Percentiles rank a stretch among this genome's conserved stretches.
These are phyloP conservation scores for Backusella tuberculispora DNA, from an alignment of 192 early-diverging fungal species.

Conservation along the genomic window DNA sequence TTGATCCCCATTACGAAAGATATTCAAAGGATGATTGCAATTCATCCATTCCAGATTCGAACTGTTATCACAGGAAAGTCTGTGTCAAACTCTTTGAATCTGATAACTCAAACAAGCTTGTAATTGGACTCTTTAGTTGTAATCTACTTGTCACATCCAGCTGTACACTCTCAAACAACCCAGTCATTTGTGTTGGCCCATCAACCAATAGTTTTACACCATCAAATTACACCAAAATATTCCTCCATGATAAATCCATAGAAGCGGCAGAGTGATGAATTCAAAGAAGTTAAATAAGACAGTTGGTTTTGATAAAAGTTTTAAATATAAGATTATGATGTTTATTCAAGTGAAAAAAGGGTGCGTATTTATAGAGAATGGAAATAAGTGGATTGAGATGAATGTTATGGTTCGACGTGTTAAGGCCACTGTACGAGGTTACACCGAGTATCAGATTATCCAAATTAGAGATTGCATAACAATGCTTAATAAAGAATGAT, in stretches of 20 bases:
- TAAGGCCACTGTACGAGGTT: no score
- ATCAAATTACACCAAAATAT: not conserved
- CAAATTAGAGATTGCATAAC: no score
- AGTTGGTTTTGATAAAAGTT: no score
- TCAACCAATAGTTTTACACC: slow-evolving; percentile 9
- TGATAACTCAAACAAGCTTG: slow-evolving; percentile 6
- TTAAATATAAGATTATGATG: no score
- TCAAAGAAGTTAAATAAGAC: no score
- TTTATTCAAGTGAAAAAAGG: no score
- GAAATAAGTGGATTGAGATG: no score
- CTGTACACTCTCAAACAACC: slow-evolving; percentile 11
- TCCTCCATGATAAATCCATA: slow-evolving; percentile 12
- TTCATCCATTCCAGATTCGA: slow-evolving; percentile 10
- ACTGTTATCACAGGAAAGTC: not conserved
- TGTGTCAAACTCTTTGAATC: slow-evolving; percentile 6
- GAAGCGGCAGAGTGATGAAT: no score
- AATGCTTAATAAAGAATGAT: no score
- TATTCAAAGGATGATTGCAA: slow-evolving; percentile 11
- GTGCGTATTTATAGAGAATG: no score
- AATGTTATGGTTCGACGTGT: no score
- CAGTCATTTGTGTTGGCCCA: slow-evolving; percentile 9
- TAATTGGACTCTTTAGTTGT: not conserved
- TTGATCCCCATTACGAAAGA: slow-evolving; percentile 23
- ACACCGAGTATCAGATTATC: no score
- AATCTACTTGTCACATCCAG: slow-evolving; percentile 1